Evolutionary conservation across 2,329 filamentous ascomycete genomes (phyloP).

Genomic region (Cercospora citrullina): DNA sequence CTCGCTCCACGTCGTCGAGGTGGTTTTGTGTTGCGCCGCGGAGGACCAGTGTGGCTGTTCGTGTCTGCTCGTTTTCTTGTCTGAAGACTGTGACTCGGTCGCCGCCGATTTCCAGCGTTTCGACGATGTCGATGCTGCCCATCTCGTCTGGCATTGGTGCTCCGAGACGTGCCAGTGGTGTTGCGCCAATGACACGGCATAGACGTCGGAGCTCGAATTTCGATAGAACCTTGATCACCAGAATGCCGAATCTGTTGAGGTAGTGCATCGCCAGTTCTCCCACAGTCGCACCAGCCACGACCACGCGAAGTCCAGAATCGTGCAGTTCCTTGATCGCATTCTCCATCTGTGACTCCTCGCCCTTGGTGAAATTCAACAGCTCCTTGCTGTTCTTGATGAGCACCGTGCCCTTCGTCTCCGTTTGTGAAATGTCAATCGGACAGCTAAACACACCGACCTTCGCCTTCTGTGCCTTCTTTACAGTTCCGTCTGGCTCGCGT

Average conservation of each 20-base stretch:
- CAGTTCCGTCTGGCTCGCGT: slow-evolving; percentile 81
- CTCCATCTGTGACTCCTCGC: slow-evolving; percentile 91
- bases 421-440: slow-evolving; percentile 91
- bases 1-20: slow-evolving; percentile 93
- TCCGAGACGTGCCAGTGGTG: slow-evolving; percentile 89
- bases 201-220: slow-evolving; percentile 96
- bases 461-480: slow-evolving; percentile 89
- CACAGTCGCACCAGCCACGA: slow-evolving; percentile 88
- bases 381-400: slow-evolving; percentile 96
- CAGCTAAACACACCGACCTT: slow-evolving; percentile 98
- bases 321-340: slow-evolving; percentile 90
- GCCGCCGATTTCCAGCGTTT: slow-evolving; percentile 95
- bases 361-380: slow-evolving; percentile 98
- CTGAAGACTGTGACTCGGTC: slow-evolving; percentile 98
- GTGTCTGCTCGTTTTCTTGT: slow-evolving; percentile 88
- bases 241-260: slow-evolving; percentile 93
- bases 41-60: slow-evolving; percentile 91
- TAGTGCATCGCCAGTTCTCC: slow-evolving; percentile 97
- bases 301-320: slow-evolving; percentile 87
- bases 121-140: slow-evolving; percentile 90
- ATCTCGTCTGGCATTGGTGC: slow-evolving; percentile 99
- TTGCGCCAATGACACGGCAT: slow-evolving; percentile 94
- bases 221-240: slow-evolving; percentile 94
- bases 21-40: slow-evolving; percentile 97
- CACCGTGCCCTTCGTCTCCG: slow-evolving; percentile 98